These are phyloP conservation scores for Tolypocladium ovalisporum DNA, from an alignment of 2,329 filamentous ascomycete genomes.

Conservation along the genomic window DNA sequence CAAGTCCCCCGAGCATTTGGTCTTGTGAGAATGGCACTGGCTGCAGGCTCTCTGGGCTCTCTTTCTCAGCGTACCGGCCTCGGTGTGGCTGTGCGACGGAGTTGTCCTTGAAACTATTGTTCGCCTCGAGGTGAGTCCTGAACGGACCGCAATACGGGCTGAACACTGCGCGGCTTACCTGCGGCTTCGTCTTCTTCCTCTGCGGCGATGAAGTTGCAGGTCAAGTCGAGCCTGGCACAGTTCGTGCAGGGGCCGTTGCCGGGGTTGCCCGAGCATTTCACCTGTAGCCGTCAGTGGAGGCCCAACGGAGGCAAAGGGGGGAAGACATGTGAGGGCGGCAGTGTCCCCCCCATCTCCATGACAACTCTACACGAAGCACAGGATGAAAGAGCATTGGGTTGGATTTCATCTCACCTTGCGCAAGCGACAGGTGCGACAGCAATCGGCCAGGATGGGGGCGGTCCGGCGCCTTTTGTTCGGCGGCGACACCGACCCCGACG, in stretches of 20 bases:
- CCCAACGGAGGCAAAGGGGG: background rate
- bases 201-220: constrained; percentile 21
- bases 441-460: constrained; percentile 14
- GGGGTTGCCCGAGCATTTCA: constrained; percentile 29
- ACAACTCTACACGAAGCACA: background rate
- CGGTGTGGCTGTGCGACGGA: constrained; percentile 28
- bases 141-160: background rate
- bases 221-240: constrained; percentile 24
- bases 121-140: constrained; percentile 1
- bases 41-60: constrained; percentile 30
- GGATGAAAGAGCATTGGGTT: background rate
- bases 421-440: constrained; percentile 26
- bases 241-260: constrained; percentile 24
- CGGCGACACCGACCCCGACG: constrained; percentile 8
- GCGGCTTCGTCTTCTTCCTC: constrained; percentile 8
- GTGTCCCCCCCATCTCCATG: background rate
- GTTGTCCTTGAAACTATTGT: constrained; percentile 24
- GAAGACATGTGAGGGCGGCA: background rate
- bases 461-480: constrained; percentile 21
- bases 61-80: constrained; percentile 29
- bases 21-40: constrained; percentile 30
- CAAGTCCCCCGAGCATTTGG: constrained; percentile 30
- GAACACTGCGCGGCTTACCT: constrained; percentile 7
- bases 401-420: constrained; percentile 19
- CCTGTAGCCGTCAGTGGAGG: constrained; percentile 14